Conservation (phyloP, 2,329 filamentous ascomycete species). For the Cytospora chrysosperma region DNA sequence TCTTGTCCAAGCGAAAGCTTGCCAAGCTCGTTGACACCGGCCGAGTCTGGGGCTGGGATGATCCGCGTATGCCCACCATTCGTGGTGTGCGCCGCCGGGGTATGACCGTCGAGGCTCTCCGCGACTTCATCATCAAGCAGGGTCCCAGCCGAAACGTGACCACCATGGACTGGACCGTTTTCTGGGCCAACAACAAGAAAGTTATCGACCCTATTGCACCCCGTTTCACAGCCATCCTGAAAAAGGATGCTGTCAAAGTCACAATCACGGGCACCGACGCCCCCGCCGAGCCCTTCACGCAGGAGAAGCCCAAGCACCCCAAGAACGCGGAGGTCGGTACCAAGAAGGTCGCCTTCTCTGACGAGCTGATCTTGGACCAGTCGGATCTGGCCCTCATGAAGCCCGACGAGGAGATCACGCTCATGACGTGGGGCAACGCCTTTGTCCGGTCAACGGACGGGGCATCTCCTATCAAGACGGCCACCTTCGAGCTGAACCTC, state of each 20-base stretch:
- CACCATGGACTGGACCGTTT: constrained; percentile 77
- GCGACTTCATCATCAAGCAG: constrained; percentile 82
- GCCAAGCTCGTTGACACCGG: constrained; percentile 78
- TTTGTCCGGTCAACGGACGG: constrained; percentile 68
- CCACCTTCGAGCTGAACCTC: constrained; percentile 85
- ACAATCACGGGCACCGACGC: constrained; percentile 67
- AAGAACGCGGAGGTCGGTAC: constrained; percentile 84
- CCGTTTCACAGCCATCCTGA: constrained; percentile 70
- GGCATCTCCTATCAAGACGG: constrained; percentile 59
- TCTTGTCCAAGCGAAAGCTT: constrained; percentile 83
- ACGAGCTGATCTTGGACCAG: constrained; percentile 78
- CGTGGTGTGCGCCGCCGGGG: constrained; percentile 76
- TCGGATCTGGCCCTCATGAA: constrained; percentile 79
- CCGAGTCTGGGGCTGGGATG: constrained; percentile 80
- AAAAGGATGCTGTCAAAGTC: constrained; percentile 70
- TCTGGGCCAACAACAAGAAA: constrained; percentile 77
- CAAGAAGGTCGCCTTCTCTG: constrained; percentile 81
- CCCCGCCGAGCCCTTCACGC: constrained; percentile 59
- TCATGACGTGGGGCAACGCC: constrained; percentile 96
- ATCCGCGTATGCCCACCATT: constrained; percentile 82
- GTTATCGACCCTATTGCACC: constrained; percentile 76
- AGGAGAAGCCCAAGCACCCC: constrained; percentile 81
- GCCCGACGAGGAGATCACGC: constrained; percentile 84
- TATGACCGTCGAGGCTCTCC: constrained; percentile 74
- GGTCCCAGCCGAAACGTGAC: constrained; percentile 82